Conservation (phyloP, 306 rosid genomes). For the Prunus davidiana region DNA sequence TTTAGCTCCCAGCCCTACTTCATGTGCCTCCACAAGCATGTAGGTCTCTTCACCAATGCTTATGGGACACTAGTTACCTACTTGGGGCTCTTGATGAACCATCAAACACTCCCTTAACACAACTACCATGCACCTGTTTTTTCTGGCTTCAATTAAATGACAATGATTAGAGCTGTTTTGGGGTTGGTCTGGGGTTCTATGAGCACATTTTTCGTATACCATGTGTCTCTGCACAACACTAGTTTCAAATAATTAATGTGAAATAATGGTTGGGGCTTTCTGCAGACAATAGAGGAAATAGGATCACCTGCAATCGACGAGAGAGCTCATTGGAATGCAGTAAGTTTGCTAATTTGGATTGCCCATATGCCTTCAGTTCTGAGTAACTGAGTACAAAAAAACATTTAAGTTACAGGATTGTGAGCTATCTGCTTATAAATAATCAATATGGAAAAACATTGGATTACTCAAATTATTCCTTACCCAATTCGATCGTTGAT, state of each 20-base stretch:
- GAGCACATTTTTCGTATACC: not conserved
- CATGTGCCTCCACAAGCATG: not conserved
- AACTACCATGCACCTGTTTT: too few species aligned
- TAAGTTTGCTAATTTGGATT: constrained; percentile 83
- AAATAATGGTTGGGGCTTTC: not conserved
- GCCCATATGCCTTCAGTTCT: constrained; percentile 87
- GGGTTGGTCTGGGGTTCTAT: too few species aligned
- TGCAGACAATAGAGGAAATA: not conserved
- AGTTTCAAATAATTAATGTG: too few species aligned
- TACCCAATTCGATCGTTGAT: constrained; percentile 68
- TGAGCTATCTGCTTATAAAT: not conserved
- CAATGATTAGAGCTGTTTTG: too few species aligned
- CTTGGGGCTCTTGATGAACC: not conserved
- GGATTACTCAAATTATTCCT: not conserved
- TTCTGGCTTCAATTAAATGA: too few species aligned
- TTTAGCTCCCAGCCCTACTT: not conserved
- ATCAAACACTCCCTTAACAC: not conserved
- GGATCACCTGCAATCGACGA: constrained; percentile 64
- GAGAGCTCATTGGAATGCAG: constrained; percentile 75
- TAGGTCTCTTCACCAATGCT: not conserved
- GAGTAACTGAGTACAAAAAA: constrained; percentile 51
- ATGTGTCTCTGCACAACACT: not conserved
- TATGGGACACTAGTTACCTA: not conserved
- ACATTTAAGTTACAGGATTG: not conserved
- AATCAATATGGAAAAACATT: not conserved